Conservation (phyloP, 1,139 yeast genomes). For the Lodderomyces beijingensis region DNA sequence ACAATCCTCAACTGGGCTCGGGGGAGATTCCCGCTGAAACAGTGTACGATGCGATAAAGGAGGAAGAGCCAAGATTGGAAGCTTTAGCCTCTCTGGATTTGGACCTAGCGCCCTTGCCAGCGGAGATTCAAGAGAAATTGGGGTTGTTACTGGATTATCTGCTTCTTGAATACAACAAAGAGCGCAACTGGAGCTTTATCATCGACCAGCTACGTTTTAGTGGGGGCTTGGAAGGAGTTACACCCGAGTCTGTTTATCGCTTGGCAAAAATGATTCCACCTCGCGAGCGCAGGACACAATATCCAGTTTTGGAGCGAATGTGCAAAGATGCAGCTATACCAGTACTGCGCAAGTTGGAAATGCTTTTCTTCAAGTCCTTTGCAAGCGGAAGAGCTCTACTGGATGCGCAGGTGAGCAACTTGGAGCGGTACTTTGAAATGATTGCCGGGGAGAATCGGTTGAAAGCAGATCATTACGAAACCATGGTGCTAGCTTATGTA, state of each 20-base stretch:
- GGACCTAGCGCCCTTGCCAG: too few relatives aligned
- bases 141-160: slow-evolving; percentile 47
- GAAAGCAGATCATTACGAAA: slow-evolving; percentile 17
- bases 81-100: too few relatives aligned
- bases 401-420: slow-evolving; percentile 17
- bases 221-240: slow-evolving; percentile 40
- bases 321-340: slow-evolving; percentile 32
- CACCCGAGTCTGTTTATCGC: slow-evolving; percentile 30
- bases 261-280: slow-evolving; percentile 46
- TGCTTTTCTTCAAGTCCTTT: slow-evolving; percentile 42
- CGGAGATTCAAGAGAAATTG: slow-evolving; percentile 36
- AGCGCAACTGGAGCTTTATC: slow-evolving; percentile 54
- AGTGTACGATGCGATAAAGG: too few relatives aligned
- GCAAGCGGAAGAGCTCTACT: slow-evolving; percentile 23
- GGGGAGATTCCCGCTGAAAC: too few relatives aligned
- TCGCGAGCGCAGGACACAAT: slow-evolving; percentile 26
- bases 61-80: too few relatives aligned
- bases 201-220: slow-evolving; percentile 38
- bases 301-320: slow-evolving; percentile 29
- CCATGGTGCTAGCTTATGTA: slow-evolving; percentile 40
- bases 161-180: slow-evolving; percentile 14
- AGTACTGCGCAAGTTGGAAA: slow-evolving; percentile 34
- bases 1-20: too few relatives aligned
- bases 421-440: slow-evolving; percentile 22
- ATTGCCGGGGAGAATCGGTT: slow-evolving; percentile 13